Evolutionary conservation across 1,284 basidiomycete species (phyloP).

Genomic region (Ganoderma resinaceum): DNA sequence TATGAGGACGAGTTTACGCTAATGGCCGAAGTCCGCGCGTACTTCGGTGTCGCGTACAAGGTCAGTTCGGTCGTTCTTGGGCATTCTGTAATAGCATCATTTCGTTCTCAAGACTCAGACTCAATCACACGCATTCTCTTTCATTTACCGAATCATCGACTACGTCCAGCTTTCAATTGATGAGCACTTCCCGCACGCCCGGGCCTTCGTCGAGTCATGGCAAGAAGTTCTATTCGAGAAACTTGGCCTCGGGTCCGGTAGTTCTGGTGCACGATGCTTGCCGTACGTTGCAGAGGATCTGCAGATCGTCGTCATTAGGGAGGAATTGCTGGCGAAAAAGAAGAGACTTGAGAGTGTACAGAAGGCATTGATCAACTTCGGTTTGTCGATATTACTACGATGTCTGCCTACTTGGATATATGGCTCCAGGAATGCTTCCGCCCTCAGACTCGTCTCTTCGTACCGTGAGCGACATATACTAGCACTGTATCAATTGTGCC

Average conservation of each 20-base stretch:
- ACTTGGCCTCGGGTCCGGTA: constrained; percentile 45
- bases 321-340: constrained; percentile 42
- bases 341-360: constrained; percentile 42
- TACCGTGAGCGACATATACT: constrained; percentile 92
- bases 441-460: no score
- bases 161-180: constrained; percentile 53
- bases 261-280: constrained; percentile 44
- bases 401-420: not conserved
- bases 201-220: constrained; percentile 43
- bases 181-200: constrained; percentile 47
- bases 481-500: constrained; percentile 85
- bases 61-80: not conserved
- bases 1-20: constrained; percentile 53
- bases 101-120: constrained; percentile 25
- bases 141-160: constrained; percentile 53
- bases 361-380: constrained; percentile 43
- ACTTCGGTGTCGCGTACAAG: constrained; percentile 50
- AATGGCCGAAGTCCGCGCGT: constrained; percentile 57
- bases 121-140: no score
- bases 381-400: constrained; percentile 17
- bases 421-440: not conserved
- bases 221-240: constrained; percentile 46
- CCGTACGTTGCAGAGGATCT: constrained; percentile 51
- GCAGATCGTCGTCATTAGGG: constrained; percentile 43
- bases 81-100: not conserved